Conservation (phyloP, 768 basidiomycete species). For the Calocera cornea region DNA sequence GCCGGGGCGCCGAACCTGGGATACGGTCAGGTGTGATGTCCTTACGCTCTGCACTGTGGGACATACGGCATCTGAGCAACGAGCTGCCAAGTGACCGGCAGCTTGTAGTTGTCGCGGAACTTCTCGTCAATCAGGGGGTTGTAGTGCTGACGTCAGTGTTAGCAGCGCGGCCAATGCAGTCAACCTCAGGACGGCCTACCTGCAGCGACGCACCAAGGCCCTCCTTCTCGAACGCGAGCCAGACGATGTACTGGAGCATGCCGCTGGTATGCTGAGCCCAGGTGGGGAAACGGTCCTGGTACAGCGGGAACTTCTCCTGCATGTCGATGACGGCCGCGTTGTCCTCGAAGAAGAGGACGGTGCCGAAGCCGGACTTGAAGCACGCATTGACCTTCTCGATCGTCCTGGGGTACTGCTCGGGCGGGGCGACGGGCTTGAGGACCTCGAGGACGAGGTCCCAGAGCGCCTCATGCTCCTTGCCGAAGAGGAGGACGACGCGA, state of each 20-base stretch:
- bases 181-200: background rate
- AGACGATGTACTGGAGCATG: constrained; percentile 23
- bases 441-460: constrained; percentile 19
- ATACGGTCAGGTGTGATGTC: constrained; percentile 17
- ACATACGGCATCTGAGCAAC: background rate
- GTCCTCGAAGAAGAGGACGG: constrained; percentile 28
- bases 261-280: constrained; percentile 23
- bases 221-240: constrained; percentile 25
- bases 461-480: constrained; percentile 19
- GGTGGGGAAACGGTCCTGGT: constrained; percentile 17
- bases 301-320: constrained; percentile 14
- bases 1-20: constrained; percentile 17
- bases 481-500: constrained; percentile 24
- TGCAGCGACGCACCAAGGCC: constrained; percentile 26
- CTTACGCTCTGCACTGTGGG: constrained; percentile 14
- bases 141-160: constrained; percentile 15
- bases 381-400: constrained; percentile 17
- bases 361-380: constrained; percentile 23
- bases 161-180: background rate
- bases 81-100: constrained; percentile 2
- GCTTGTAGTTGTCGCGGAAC: constrained; percentile 9
- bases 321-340: constrained; percentile 10
- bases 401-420: constrained; percentile 10
- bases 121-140: constrained; percentile 15
- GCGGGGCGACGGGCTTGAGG: constrained; percentile 14